Base-by-base conservation (phyloP, 257 asterid genomes). In the Ilex asprella region DNA sequence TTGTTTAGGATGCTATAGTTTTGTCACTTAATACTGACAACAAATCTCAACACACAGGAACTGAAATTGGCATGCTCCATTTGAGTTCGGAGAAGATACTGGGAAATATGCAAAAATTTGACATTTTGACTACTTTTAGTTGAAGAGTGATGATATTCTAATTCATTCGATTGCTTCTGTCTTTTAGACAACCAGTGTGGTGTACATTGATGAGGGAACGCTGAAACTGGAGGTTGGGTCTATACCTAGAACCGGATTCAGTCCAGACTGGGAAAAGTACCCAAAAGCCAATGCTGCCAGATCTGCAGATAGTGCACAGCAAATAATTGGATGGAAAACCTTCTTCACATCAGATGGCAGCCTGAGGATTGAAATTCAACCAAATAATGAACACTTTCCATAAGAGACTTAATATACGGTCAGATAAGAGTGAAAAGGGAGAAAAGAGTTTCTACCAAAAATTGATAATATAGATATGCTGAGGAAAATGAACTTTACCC, bases 251-350 rank as follows among this genome's bases (percentile, higher is more conserved):
- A 92, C 94, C 60, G 95, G 86, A 73, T 86, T 67, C 52, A 92
- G 81, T 39, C 97, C 99, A 21, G 75, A 76, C 27, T 30, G 47
- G 21, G 99, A 80, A 39, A 92, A 67, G 62, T 81, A 51, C 64
- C 96, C 97, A 73, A 77, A 92, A 49, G 89, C 94, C 9, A 77
- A 81, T 58, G 97, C 99, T 41, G 97, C 97, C 14, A 83, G 63
- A 67, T 81, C 99, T 54, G 99, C 97, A 12, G 97, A 82, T 55
- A 92, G 65, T 39, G 95, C 87, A 67, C 99, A 92, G 61, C 88
- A 86, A 68, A 92, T 79, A 60, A 92, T 89, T 49, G 99, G 99
- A 76, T 92, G 99, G 78, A 92, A 84, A 65, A 86, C 78, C 79
- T 74, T 85, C 80, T 85, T 92, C 68, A 84, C 67, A 27, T 59